Base-by-base conservation (phyloP, 495 filamentous ascomycete genomes). In the Talaromyces adpressus region DNA sequence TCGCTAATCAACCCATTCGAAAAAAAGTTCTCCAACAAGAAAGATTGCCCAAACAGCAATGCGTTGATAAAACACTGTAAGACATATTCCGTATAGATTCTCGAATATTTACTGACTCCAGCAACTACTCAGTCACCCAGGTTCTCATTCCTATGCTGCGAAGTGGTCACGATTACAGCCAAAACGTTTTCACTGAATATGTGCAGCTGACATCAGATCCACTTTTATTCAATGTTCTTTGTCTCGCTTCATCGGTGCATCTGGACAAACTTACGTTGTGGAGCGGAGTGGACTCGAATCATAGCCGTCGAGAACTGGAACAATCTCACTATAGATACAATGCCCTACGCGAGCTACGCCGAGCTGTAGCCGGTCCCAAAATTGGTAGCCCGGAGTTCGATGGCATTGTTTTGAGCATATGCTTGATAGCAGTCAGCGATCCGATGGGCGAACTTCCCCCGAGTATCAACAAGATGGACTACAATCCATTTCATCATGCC, bases 401-500 rank as follows among this genome's bases (percentile, higher is more conserved):
- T 20, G 47, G 25, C 9, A 16, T 62, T 29, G 45, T 62, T 34
- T 45, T 62, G 4, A 16, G 39, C n/a, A 20, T 62, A 5, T 62
- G 60, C 29, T 18, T 62, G 23, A 47, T 62, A 4, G 20, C 60
- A 53, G 25, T 62, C 25, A 52, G 45, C 45, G 41, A 62, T 32
- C 27, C 27, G 14, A 29, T 51, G 25, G 60, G 60, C 29, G 60
- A 62, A 52, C 18, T 45, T 20, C 45, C 60, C 36, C n/a, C 27
- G 7, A 52, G 60, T 32, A 41, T 61, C 20, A 49, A n/a, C 16
- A 18, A 51, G 27, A 49, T 27, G 27, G 60, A 62, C 45, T 34
- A 62, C 25, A 62, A 62, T 41, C 60, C 60, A 5, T 62, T 62
- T 23, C 25, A 25, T 22, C 60, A 62, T 22, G 39, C 23, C n/a